Evolutionary conservation across 2,329 filamentous ascomycete genomes (phyloP).

Genomic region (Apiospora rasikravindrae): DNA sequence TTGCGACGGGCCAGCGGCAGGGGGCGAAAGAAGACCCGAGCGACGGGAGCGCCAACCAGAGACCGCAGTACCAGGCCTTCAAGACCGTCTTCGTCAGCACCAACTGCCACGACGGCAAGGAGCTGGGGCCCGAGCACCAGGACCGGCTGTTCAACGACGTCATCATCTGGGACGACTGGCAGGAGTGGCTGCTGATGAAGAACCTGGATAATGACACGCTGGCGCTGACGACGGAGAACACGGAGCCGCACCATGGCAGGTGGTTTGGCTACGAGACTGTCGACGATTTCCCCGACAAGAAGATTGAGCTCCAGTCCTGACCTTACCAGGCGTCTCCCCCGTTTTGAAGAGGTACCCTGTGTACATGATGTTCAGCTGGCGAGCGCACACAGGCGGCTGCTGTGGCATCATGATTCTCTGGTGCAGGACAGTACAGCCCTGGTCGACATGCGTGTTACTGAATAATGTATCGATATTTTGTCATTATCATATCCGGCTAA

Average conservation of each 20-base stretch:
- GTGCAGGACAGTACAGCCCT: background rate
- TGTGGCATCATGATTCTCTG: background rate
- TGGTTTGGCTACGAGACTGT: background rate
- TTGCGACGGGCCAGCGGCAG: background rate
- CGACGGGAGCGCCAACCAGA: background rate
- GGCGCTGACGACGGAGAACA: background rate
- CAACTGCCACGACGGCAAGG: background rate
- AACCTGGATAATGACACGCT: background rate
- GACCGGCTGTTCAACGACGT: background rate
- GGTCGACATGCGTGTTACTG: background rate
- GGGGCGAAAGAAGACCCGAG: background rate
- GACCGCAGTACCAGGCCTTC: background rate
- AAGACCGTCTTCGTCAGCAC: background rate
- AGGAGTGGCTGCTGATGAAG: slow-evolving; percentile 9
- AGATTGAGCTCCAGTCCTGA: no score
- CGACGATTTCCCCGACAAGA: background rate
- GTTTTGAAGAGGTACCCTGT: background rate
- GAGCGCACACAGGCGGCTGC: background rate
- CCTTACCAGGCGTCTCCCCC: no score
- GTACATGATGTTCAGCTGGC: background rate
- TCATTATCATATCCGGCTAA: background rate
- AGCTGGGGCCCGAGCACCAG: background rate
- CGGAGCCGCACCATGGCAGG: background rate
- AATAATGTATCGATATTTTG: background rate
- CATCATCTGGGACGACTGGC: slow-evolving; percentile 1